Base-by-base conservation (phyloP, 176 grass and related monocot genomes). In the Musa beccarii region DNA sequence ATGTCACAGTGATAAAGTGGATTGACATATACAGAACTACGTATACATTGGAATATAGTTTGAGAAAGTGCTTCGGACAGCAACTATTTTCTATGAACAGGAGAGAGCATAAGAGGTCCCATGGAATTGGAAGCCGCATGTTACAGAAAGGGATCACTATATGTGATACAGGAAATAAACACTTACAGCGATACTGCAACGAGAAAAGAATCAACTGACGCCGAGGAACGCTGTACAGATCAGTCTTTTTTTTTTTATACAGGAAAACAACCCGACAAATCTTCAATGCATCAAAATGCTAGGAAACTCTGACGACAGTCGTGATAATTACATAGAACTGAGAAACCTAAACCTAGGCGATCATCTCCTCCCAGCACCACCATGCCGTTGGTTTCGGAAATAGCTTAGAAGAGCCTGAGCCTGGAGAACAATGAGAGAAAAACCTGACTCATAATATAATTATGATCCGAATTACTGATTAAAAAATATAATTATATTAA, bases 351-450 rank as follows among this genome's bases (percentile, higher is more conserved):
- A 21, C 3, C 49, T 14, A 24, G 49, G 21, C 52, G 49, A 63
- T 77, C 49, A 77, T 66, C 75, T 49, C 50, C 75, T 77, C 59
- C 56, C 75, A 53, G 75, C 49, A 81, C 79, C 87, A 62, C 92
- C 86, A 73, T 89, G 91, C 82, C 96, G 89, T 73, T 89, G 93
- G 72, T 86, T 97, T 21, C 78, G 81, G 79, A 97, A 87, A 80
- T 87, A 89, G 77, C 90, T 85, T 12, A 97, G 86, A 79, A 97
- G 93, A 77, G 83, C 86, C 52, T 89, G 90, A 21, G 93, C 93
- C 93, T 97, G 80, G 61, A 78, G 55, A 51, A 51, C 81, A 81
- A 10, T 76, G 15, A 24, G 28, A 67, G 10, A 71, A 66, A 55
- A 65, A 28, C 65, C 28, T 56, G 7, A 26, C 43, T 19, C 50